These are phyloP conservation scores for Solidago caesia DNA, from an alignment of 129 eudicot species.

Conservation along the genomic window DNA sequence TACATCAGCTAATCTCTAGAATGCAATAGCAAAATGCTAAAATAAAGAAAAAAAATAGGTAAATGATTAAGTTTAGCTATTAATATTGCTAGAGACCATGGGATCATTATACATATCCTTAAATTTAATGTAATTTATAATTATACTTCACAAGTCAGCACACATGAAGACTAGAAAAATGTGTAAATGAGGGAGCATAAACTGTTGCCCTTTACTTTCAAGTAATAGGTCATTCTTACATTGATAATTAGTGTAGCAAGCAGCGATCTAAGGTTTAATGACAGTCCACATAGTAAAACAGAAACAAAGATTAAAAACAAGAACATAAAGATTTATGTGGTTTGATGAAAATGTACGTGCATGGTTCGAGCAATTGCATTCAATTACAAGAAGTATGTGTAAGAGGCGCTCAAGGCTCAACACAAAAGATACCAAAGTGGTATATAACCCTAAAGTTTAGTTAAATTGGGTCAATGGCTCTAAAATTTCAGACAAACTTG, in stretches of 20 bases:
- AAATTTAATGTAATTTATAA: not conserved
- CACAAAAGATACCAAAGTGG: too few species aligned
- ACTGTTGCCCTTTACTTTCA: too few species aligned
- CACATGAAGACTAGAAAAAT: not conserved
- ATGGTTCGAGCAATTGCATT: not conserved
- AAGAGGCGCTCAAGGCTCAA: too few species aligned
- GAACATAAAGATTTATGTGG: not conserved
- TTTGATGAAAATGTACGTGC: not conserved
- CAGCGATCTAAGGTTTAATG: not conserved
- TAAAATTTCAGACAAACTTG: too few species aligned
- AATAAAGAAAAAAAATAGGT: not conserved
- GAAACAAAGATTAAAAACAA: conserved; percentile 45
- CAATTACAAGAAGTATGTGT: not conserved
- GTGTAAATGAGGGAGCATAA: not conserved
- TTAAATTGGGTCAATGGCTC: too few species aligned
- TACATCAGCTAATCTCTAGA: not conserved
- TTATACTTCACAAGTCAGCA: not conserved
- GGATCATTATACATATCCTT: not conserved
- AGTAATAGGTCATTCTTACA: not conserved
- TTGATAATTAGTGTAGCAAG: not conserved
- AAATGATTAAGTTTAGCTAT: not conserved
- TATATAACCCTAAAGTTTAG: too few species aligned
- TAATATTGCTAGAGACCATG: not conserved
- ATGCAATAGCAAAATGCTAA: not conserved
- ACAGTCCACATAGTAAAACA: not conserved